Evolutionary conservation across 768 basidiomycete species (phyloP).

Genomic region (Lactifluus piperatus): DNA sequence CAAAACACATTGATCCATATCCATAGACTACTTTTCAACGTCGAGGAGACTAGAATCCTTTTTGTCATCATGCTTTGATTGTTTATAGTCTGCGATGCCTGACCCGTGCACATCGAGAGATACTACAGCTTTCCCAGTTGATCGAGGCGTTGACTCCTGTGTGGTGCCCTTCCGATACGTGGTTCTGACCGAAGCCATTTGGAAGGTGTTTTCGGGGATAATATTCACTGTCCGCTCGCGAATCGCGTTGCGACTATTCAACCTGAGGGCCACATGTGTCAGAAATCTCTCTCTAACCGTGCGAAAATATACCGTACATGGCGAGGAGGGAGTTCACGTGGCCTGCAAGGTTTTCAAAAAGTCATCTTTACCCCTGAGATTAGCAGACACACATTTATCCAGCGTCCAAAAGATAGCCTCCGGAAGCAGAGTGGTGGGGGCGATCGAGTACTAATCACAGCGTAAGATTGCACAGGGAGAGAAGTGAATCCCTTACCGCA

Average conservation of each 20-base stretch:
- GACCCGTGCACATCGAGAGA: neutral
- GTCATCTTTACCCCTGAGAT: neutral
- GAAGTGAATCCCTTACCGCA: conserved; percentile 1
- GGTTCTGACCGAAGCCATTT: neutral
- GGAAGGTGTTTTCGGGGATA: neutral
- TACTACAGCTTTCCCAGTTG: neutral
- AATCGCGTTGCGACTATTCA: conserved; percentile 3
- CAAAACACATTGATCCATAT: too few relatives aligned
- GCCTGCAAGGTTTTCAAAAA: conserved; percentile 26
- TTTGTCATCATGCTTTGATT: too few relatives aligned
- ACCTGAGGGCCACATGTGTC: neutral
- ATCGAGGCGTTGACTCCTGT: neutral
- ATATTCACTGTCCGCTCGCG: neutral
- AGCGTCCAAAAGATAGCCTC: conserved; percentile 43
- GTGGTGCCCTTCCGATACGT: neutral
- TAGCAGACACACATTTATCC: conserved; percentile 36
- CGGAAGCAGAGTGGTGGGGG: conserved; percentile 42
- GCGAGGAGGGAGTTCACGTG: conserved; percentile 46
- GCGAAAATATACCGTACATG: conserved; percentile 29
- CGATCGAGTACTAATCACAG: conserved; percentile 19
- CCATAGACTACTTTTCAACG: too few relatives aligned
- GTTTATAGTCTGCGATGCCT: neutral
- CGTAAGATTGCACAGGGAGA: neutral
- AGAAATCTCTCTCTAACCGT: neutral
- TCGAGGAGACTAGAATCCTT: too few relatives aligned